A percentile compares a stretch with the other conserved stretches of the same genome.
Conservation (phyloP, 257 asterid genomes). For the Haberlea rhodopensis region DNA sequence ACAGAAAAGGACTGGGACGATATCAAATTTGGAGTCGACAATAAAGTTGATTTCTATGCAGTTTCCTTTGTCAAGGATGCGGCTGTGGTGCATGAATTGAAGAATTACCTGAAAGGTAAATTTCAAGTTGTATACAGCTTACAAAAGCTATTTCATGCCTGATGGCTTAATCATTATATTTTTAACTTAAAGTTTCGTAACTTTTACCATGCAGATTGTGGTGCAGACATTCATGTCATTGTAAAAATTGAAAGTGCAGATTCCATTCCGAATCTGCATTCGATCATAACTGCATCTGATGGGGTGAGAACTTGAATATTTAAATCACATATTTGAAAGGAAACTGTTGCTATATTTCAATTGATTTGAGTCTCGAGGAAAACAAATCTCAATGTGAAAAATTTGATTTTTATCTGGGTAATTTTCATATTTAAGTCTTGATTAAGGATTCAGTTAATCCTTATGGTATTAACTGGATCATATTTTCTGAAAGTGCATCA, state of each 20-base stretch:
- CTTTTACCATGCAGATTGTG: slow-evolving; percentile 44
- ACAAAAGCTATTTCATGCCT: slow-evolving; percentile 5
- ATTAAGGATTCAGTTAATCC: not conserved
- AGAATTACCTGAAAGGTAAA: slow-evolving; percentile 81
- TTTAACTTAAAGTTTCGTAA: slow-evolving; percentile 1
- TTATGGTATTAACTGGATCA: slow-evolving; percentile 13
- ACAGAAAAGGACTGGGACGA: slow-evolving; percentile 99
- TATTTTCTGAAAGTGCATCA: slow-evolving; percentile 12
- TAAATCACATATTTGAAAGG: slow-evolving; percentile 7
- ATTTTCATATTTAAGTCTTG: not conserved
- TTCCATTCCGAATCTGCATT: slow-evolving; percentile 83
- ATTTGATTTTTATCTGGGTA: not conserved
- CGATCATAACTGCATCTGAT: slow-evolving; percentile 93
- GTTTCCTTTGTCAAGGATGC: slow-evolving; percentile 99
- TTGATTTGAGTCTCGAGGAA: not conserved
- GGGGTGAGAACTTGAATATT: slow-evolving; percentile 56
- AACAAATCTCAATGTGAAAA: not conserved
- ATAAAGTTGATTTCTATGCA: slow-evolving; percentile 89
- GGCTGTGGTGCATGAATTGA: slow-evolving; percentile 92
- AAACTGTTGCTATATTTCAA: not conserved
- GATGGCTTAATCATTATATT: slow-evolving; percentile 13
- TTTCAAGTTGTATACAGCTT: slow-evolving; percentile 5
- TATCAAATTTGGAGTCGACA: slow-evolving; percentile 93
- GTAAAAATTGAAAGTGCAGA: slow-evolving; percentile 98
- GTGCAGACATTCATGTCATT: slow-evolving; percentile 88